Conservation (phyloP, 2,329 filamentous ascomycete genomes). For the Phialophora macrospora region DNA sequence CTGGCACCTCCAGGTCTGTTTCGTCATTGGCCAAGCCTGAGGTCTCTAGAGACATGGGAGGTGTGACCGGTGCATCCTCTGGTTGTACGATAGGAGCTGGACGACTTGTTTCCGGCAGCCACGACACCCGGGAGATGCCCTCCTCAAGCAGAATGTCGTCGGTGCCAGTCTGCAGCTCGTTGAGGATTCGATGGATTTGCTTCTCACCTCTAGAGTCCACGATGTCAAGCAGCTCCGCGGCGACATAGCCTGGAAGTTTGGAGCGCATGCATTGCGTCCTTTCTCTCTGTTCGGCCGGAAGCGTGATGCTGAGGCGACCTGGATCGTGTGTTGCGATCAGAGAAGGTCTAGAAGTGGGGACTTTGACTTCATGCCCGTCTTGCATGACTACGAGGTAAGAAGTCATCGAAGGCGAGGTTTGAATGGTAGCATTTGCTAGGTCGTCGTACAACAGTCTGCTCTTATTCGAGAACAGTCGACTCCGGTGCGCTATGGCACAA, state of each 20-base stretch:
- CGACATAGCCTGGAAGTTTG: constrained; percentile 27
- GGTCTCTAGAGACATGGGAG: constrained; percentile 3
- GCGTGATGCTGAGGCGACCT: constrained; percentile 20
- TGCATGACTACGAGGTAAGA: constrained; percentile 22
- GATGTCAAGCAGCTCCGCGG: constrained; percentile 23
- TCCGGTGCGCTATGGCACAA: constrained; percentile 30
- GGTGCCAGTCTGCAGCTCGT: constrained; percentile 27
- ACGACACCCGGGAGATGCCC: constrained; percentile 26
- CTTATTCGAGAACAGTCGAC: constrained; percentile 26
- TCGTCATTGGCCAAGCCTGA: constrained; percentile 17
- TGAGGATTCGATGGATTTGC: constrained; percentile 33
- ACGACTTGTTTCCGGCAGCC: constrained; percentile 29
- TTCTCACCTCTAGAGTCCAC: constrained; percentile 26
- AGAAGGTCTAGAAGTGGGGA: constrained; percentile 16
- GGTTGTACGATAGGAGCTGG: neutral
- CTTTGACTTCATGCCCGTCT: constrained; percentile 13
- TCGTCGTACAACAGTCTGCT: constrained; percentile 13
- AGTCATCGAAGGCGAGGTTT: constrained; percentile 27
- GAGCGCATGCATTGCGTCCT: constrained; percentile 21
- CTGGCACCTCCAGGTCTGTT: constrained; percentile 5
- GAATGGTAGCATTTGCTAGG: constrained; percentile 17
- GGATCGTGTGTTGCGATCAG: constrained; percentile 18
- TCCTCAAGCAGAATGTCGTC: constrained; percentile 32
- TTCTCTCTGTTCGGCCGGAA: constrained; percentile 18
- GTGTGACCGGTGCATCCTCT: constrained; percentile 13